Percentiles rank a stretch among this genome's conserved stretches.
These are phyloP conservation scores for Yamadazyma siamensis DNA, from an alignment of 1,139 yeast species.

Conservation along the genomic window DNA sequence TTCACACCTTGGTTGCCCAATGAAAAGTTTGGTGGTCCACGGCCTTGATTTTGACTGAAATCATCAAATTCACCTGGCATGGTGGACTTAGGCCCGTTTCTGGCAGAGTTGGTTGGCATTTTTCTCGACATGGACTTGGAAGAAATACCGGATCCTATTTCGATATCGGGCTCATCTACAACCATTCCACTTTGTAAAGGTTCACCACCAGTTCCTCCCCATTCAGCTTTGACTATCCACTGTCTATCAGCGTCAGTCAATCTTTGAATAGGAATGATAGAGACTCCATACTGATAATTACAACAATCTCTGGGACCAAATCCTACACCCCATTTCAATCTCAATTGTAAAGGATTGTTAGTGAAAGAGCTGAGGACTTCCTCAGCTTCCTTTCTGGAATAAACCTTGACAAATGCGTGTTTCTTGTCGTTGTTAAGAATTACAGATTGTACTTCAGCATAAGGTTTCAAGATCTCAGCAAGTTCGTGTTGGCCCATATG, in stretches of 20 bases:
- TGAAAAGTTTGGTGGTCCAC: constrained; percentile 2
- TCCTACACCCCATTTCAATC: constrained; percentile 98
- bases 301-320: constrained; percentile 98
- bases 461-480: constrained; percentile 69
- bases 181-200: constrained; percentile 80
- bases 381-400: constrained; percentile 92
- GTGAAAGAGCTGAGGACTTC: constrained; percentile 59
- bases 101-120: constrained; percentile 84
- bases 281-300: constrained; percentile 86
- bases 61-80: constrained; percentile 55
- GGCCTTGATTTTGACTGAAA: constrained; percentile 26
- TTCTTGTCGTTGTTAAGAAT: constrained; percentile 84
- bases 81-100: constrained; percentile 82
- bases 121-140: constrained; percentile 88
- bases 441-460: constrained; percentile 91
- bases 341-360: constrained; percentile 51
- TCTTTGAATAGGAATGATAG: constrained; percentile 80
- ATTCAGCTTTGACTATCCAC: constrained; percentile 88
- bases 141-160: constrained; percentile 90
- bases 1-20: constrained; percentile 37
- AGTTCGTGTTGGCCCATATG: constrained; percentile 75
- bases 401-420: constrained; percentile 96
- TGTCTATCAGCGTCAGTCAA: constrained; percentile 89
- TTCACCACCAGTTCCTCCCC: constrained; percentile 96
- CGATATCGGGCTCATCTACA: constrained; percentile 96